Evolutionary conservation across 2,329 filamentous ascomycete genomes (phyloP).

Genomic region (Trichophyton equinum): DNA sequence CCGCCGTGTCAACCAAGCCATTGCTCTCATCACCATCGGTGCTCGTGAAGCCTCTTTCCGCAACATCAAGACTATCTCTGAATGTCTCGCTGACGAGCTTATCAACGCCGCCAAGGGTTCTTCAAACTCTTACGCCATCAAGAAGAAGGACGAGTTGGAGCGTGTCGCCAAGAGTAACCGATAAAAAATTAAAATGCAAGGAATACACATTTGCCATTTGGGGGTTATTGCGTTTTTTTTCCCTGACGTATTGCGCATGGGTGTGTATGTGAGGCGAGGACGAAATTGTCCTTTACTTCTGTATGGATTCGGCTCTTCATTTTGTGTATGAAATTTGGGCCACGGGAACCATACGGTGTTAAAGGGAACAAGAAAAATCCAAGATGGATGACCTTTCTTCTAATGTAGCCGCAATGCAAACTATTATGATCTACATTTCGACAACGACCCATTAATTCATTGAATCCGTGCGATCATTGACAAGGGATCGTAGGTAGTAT

Average conservation of each 20-base stretch:
- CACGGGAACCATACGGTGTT: slow-evolving; percentile 5
- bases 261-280: slow-evolving; percentile 21
- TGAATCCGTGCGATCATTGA: background rate
- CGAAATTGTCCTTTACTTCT: slow-evolving; percentile 15
- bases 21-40: slow-evolving; percentile 96
- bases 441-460: background rate
- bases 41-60: slow-evolving; percentile 98
- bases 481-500: background rate
- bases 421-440: slow-evolving; percentile 9
- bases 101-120: slow-evolving; percentile 99
- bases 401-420: slow-evolving; percentile 13
- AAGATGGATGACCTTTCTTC: slow-evolving; percentile 12
- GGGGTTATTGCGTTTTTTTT: slow-evolving; percentile 4
- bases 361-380: slow-evolving; percentile 8
- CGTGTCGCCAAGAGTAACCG: slow-evolving; percentile 99
- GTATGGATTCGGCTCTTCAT: slow-evolving; percentile 17
- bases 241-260: slow-evolving; percentile 6
- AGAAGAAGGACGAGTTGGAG: slow-evolving; percentile 99
- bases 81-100: slow-evolving; percentile 99
- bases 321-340: slow-evolving; percentile 5
- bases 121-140: slow-evolving; percentile 99
- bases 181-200: slow-evolving; percentile 53
- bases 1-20: slow-evolving; percentile 99
- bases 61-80: slow-evolving; percentile 99
- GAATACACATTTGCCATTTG: slow-evolving; percentile 22